These are phyloP conservation scores for Leishmania guyanensis DNA, from an alignment of 208 protist genomes.

Conservation along the genomic window DNA sequence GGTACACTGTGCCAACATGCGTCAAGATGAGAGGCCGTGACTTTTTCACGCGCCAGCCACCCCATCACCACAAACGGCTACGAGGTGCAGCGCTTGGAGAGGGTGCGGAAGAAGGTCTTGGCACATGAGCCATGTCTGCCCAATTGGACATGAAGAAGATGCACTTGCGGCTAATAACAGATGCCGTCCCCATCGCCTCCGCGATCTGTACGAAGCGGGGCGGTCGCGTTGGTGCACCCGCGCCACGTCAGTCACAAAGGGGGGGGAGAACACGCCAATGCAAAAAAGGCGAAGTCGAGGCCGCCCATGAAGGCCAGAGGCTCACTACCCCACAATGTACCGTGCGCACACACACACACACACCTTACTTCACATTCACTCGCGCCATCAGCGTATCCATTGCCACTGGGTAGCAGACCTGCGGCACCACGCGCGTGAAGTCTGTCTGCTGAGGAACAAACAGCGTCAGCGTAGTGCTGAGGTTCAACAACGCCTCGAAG, in stretches of 20 bases:
- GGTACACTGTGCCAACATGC: conserved; percentile 36
- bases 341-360: conserved; percentile 42
- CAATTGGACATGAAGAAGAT: conserved; percentile 52
- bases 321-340: conserved; percentile 62
- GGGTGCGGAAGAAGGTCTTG: conserved; percentile 18
- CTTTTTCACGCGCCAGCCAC: conserved; percentile 65
- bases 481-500: conserved; percentile 35
- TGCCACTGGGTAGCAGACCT: conserved; percentile 53
- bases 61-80: conserved; percentile 82
- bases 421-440: conserved; percentile 55
- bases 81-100: conserved; percentile 66
- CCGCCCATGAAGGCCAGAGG: conserved; percentile 59
- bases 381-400: conserved; percentile 35
- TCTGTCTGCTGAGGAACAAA: conserved; percentile 76
- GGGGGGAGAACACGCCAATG: conserved; percentile 65
- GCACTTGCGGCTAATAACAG: conserved; percentile 25
- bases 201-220: conserved; percentile 33
- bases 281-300: conserved; percentile 66
- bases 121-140: conserved; percentile 32
- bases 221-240: conserved; percentile 49
- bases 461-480: conserved; percentile 53
- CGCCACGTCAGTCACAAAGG: conserved; percentile 67
- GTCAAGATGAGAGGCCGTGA: conserved; percentile 43
- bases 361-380: conserved; percentile 56
- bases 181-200: conserved; percentile 18